A percentile compares a stretch with the other conserved stretches of the same genome.
Conservation (phyloP, 768 basidiomycete species). For the Amanita jacksonii region DNA sequence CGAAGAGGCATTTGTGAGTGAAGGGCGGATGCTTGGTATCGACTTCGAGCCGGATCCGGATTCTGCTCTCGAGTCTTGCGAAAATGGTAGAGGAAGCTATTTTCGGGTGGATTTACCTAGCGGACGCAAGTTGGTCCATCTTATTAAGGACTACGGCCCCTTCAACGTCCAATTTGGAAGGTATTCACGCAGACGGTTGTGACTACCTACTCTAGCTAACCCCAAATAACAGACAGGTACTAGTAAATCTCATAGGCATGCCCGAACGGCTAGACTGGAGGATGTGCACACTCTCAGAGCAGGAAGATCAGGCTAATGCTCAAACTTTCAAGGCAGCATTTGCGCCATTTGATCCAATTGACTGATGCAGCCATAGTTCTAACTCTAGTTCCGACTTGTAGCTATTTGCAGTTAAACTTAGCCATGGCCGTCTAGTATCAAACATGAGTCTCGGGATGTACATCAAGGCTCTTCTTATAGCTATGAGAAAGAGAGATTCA, state of each 20-base stretch:
- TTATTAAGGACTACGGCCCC: conserved; percentile 65
- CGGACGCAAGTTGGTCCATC: conserved; percentile 77
- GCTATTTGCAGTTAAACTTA: not conserved
- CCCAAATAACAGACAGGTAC: conserved; percentile 52
- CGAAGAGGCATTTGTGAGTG: conserved; percentile 61
- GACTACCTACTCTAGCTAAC: conserved; percentile 10
- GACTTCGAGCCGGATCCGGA: conserved; percentile 69
- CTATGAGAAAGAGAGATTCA: conserved; percentile 13
- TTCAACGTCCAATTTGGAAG: conserved; percentile 93
- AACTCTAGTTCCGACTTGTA: not conserved
- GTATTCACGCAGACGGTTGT: conserved; percentile 33
- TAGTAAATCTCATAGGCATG: conserved; percentile 66
- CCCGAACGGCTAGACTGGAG: conserved; percentile 90
- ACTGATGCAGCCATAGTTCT: not conserved
- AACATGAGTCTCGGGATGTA: not conserved
- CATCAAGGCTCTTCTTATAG: conserved; percentile 21
- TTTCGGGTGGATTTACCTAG: conserved; percentile 88
- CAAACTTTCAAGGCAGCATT: conserved; percentile 81
- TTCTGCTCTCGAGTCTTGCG: conserved; percentile 43
- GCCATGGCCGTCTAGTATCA: not conserved
- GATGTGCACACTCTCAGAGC: conserved; percentile 70
- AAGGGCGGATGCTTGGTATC: conserved; percentile 57
- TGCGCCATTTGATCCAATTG: conserved; percentile 54
- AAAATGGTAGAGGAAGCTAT: conserved; percentile 59
- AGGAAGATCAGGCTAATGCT: conserved; percentile 79